Base-by-base conservation (phyloP, 495 filamentous ascomycete genomes). In the Hypoxylon perforatum region DNA sequence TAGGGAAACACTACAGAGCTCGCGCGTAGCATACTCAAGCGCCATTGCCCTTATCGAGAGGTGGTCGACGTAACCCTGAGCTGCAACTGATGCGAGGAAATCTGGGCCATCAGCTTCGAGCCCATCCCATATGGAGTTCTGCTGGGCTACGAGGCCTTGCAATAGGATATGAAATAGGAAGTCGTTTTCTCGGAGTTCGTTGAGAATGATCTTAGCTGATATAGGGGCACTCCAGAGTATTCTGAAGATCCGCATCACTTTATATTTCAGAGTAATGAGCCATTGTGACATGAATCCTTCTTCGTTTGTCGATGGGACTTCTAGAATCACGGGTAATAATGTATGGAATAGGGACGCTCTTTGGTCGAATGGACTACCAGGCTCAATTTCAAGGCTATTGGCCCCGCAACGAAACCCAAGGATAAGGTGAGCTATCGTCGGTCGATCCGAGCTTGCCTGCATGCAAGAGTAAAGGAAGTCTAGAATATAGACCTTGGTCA, bases 361-460 rank as follows among this genome's bases (percentile, higher is more conserved):
- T 17, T 84, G 74, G 33, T 86, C 83, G 67, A 96, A 93, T 5
- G 88, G 73, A 28, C 92, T 82, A 22, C 85, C 81, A 0, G 85
- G 71, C 44, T 87, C 77, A 21, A 95, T 77, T 49, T 84, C 85
- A 15, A 97, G 77, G n/a, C 81, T 79, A 49, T 84, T 84, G 18
- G 87, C 82, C 21, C 86, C 83, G 68, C 92, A 94, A 28, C 82
- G 81, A 73, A 99, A 97, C 0, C 95, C 95, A 18, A 99, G 89
- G 17, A 99, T 77, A 42, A 95, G 81, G 76, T 99, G 95, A 2
- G 94, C 94, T 46, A 98, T 86, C 14, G 88, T 94, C 4, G 94
- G 93, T 55, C 76, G 76, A 67, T 89, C 85, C 23, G 89, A 86
- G 23, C 88, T 86, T 15, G 88, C 85, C 39, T 81, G 83, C 8